These are phyloP conservation scores for Pochonia chlamydosporia DNA, from an alignment of 2,329 filamentous ascomycete species.

Conservation along the genomic window DNA sequence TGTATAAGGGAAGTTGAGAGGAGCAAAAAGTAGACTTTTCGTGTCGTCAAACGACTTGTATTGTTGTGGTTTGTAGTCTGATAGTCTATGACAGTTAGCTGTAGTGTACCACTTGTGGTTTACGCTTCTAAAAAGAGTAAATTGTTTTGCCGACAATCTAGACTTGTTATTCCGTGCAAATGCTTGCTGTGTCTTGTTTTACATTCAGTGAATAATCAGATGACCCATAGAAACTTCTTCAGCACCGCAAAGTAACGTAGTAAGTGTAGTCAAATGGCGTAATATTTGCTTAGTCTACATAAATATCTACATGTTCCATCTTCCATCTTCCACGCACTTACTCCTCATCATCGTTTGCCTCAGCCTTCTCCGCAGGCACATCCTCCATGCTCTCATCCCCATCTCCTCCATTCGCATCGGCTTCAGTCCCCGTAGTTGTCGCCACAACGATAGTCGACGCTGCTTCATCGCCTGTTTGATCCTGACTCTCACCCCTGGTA, in stretches of 20 bases:
- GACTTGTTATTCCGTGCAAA: no score
- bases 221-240: no score
- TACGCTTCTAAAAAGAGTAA: no score
- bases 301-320: neutral
- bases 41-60: neutral
- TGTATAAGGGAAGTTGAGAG: neutral
- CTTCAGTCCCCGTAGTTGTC: neutral
- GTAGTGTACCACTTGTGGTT: neutral
- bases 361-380: slow-evolving; percentile 5
- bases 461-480: slow-evolving; percentile 9
- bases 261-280: neutral
- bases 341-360: slow-evolving; percentile 3
- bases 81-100: neutral
- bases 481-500: neutral
- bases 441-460: slow-evolving; percentile 3
- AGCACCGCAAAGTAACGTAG: no score
- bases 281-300: neutral
- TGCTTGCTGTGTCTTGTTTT: no score
- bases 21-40: neutral
- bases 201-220: no score
- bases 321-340: neutral
- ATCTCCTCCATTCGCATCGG: slow-evolving; percentile 10
- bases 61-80: neutral
- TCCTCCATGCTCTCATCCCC: slow-evolving; percentile 13
- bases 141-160: no score